Evolutionary conservation across 495 filamentous ascomycete species (phyloP), one percentile per base, ranked within the genome.

Genomic region (Lasiosphaeriaceae sp.): DNA sequence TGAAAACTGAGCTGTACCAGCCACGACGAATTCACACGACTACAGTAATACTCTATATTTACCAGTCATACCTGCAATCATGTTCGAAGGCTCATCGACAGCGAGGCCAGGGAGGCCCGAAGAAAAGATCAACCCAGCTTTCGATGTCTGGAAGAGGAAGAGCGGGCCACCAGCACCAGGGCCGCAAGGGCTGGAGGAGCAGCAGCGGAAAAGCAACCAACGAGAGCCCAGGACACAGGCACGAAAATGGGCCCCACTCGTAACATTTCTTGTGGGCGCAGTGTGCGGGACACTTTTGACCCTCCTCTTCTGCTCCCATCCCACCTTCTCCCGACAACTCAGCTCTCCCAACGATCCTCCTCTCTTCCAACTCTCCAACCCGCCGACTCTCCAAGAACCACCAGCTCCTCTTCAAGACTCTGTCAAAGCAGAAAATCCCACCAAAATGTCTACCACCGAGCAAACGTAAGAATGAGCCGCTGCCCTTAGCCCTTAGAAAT

Each of bases 371-470:
- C 53, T 52, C 58, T 52, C 66, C 57, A 63, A 55, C 57, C 50
- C 58, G 60, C 22, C 67, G 53, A 56, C 67, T 56, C 61, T 63
- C 72, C 54, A 69, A 71, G 56, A 74, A 77, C 56, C 76, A 67
- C 69, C 49, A 47, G 58, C 57, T 63, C 71, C 63, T 62, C 67
- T 31, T 65, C 75, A 66, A 54, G 39, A 41, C 29, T 52, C 58
- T 47, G 51, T 59, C 19, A 63, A 69, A 62, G 45, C 70, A 74
- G 73, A 72, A 59, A 41, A 61, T 60, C 29, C 61, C 74, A 64
- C 71, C 77, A 90, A 82, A 76, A 93, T 93, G 90, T 82, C 90
- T 70, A 75, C 80, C 75, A 66, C 68, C 60, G 93, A 97, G 77
- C 91, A 96, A 83, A 97, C 93, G 93, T 97, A 77, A 78, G 92